These are phyloP conservation scores for Lasiodiplodia citricola DNA, from an alignment of 2,329 filamentous ascomycete species.

Conservation along the genomic window DNA sequence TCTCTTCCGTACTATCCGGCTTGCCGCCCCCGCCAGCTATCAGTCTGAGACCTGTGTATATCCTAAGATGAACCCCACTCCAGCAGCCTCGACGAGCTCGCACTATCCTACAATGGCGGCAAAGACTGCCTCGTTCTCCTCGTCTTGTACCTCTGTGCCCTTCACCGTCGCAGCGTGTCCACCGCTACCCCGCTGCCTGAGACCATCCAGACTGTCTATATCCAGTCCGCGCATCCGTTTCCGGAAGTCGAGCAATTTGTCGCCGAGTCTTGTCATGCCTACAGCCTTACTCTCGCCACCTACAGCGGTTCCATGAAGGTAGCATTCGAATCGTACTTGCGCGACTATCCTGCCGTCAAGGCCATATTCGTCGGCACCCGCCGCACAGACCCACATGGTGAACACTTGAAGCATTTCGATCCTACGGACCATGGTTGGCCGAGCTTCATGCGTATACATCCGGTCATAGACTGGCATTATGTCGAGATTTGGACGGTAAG, in stretches of 20 bases:
- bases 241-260: constrained; percentile 87
- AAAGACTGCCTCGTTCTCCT: constrained; percentile 97
- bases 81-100: constrained; percentile 74
- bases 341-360: constrained; percentile 66
- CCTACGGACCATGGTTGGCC: constrained; percentile 91
- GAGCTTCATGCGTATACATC: constrained; percentile 88
- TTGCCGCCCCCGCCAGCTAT: constrained; percentile 17
- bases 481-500: constrained; percentile 79
- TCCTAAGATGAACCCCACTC: constrained; percentile 31
- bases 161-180: constrained; percentile 48
- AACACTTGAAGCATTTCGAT: constrained; percentile 79
- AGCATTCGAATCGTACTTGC: constrained; percentile 78
- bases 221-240: constrained; percentile 84
- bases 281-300: constrained; percentile 76
- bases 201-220: constrained; percentile 81
- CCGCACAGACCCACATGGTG: constrained; percentile 90
- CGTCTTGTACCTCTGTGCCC: constrained; percentile 77
- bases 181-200: constrained; percentile 43
- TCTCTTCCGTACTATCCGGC: constrained; percentile 5
- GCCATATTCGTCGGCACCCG: constrained; percentile 89
- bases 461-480: constrained; percentile 98
- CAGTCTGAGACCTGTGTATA: constrained; percentile 14
- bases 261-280: constrained; percentile 64
- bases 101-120: constrained; percentile 94
- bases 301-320: constrained; percentile 81